phyloP scores from a whole-genome alignment of 805 yeast species.

The Candida nitratophila region DNA sequence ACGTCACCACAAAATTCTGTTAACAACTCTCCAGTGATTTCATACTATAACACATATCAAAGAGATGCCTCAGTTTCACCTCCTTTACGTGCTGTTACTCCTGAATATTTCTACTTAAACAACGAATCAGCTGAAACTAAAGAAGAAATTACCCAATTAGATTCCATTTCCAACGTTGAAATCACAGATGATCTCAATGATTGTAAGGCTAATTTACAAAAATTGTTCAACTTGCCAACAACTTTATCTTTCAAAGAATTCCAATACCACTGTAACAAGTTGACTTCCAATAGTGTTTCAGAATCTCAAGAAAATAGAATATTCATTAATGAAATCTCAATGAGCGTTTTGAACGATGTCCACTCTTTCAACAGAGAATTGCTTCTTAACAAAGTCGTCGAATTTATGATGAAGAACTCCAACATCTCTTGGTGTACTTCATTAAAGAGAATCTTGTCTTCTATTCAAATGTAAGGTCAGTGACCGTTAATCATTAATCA shows the following conservation, averaged over 20 bases:
- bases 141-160: neutral
- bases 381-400: slow-evolving; percentile 23
- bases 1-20: too few species aligned
- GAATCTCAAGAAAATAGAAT: slow-evolving; percentile 20
- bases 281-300: slow-evolving; percentile 20
- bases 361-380: slow-evolving; percentile 3
- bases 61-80: neutral
- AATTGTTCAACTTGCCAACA: slow-evolving; percentile 21
- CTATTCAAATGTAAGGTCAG: neutral
- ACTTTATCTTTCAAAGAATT: slow-evolving; percentile 35
- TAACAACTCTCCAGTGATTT: slow-evolving; percentile 3
- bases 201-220: slow-evolving; percentile 12
- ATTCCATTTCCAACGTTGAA: neutral
- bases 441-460: slow-evolving; percentile 46
- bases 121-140: neutral
- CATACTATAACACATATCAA: slow-evolving; percentile 1
- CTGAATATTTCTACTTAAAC: neutral
- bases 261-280: slow-evolving; percentile 34
- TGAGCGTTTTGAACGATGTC: neutral
- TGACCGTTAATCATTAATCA: neutral
- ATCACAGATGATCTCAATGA: slow-evolving; percentile 1
- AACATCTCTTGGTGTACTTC: slow-evolving; percentile 67
- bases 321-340: slow-evolving; percentile 19
- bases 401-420: slow-evolving; percentile 50
- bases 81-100: neutral